These are phyloP conservation scores for Podospora conica DNA, from an alignment of 495 filamentous ascomycete species.

Conservation along the genomic window DNA sequence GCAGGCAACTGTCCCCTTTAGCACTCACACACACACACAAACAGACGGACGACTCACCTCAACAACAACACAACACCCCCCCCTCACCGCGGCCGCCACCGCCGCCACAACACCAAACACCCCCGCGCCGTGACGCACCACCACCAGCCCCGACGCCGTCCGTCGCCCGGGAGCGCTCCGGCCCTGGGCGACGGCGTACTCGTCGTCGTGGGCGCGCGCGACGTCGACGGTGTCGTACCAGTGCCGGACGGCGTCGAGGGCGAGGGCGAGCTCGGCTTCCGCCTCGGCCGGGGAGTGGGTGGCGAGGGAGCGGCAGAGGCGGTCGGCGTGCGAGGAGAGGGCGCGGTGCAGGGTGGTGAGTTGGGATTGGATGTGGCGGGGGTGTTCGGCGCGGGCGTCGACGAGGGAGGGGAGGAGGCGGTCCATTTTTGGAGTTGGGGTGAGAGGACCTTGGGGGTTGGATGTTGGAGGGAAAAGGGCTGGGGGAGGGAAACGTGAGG, in stretches of 20 bases:
- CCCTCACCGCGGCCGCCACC: slow-evolving; percentile 43
- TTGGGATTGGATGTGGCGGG: slow-evolving; percentile 10
- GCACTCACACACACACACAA: slow-evolving; percentile 6
- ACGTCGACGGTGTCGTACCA: slow-evolving; percentile 39
- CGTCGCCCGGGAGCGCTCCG: slow-evolving; percentile 27
- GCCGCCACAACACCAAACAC: slow-evolving; percentile 45
- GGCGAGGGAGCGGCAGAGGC: background rate
- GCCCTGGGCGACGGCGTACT: slow-evolving; percentile 45
- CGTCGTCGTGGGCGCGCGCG: slow-evolving; percentile 35
- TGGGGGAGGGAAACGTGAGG: background rate
- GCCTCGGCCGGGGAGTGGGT: slow-evolving; percentile 34
- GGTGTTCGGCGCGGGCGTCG: slow-evolving; percentile 1
- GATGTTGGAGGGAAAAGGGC: background rate
- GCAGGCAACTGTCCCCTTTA: slow-evolving; percentile 34
- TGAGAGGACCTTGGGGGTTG: background rate
- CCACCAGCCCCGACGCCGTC: slow-evolving; percentile 42
- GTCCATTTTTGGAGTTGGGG: background rate
- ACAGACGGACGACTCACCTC: slow-evolving; percentile 30
- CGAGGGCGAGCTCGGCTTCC: slow-evolving; percentile 36
- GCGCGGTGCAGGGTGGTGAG: slow-evolving; percentile 7
- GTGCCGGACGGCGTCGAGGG: slow-evolving; percentile 36
- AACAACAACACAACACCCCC: slow-evolving; percentile 48
- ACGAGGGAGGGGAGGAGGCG: slow-evolving; percentile 6
- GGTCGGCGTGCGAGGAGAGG: background rate
- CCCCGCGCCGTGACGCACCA: slow-evolving; percentile 42